phyloP scores from a whole-genome alignment of 306 rosid species.

The Lathyrus tuberosus region DNA sequence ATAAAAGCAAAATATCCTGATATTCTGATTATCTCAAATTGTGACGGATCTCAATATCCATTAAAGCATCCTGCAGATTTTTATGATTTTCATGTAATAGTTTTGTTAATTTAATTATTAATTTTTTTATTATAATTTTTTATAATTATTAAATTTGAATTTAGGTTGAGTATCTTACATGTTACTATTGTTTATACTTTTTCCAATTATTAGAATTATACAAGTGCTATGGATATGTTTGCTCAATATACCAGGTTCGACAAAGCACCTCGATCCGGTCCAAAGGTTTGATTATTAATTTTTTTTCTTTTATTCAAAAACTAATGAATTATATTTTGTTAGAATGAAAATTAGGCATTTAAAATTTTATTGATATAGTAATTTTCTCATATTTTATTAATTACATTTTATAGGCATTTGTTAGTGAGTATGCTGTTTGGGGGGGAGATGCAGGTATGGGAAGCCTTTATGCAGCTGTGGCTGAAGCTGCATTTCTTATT shows the following conservation, averaged over 20 bases:
- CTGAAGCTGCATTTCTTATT: no score
- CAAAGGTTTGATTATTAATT: no score
- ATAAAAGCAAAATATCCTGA: slow-evolving; percentile 67
- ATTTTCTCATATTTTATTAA: background rate
- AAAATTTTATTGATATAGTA: background rate
- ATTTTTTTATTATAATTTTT: background rate
- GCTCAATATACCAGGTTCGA: no score
- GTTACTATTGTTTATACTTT: background rate
- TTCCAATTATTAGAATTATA: slow-evolving; percentile 51
- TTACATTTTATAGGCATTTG: slow-evolving; percentile 59
- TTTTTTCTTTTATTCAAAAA: no score
- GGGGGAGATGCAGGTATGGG: slow-evolving; percentile 60
- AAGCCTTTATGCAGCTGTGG: slow-evolving; percentile 61
- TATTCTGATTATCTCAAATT: slow-evolving; percentile 71
- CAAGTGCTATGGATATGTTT: background rate
- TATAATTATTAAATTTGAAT: background rate
- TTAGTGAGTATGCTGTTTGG: slow-evolving; percentile 86
- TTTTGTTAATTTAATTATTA: background rate
- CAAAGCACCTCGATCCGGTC: no score
- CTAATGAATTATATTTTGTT: no score
- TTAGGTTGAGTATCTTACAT: background rate
- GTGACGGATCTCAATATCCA: slow-evolving; percentile 60
- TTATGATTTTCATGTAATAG: slow-evolving; percentile 74
- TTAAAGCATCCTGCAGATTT: slow-evolving; percentile 74
- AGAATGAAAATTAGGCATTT: no score